phyloP scores from a whole-genome alignment of 2,329 filamentous ascomycete species.

The Lachnellula cervina region DNA sequence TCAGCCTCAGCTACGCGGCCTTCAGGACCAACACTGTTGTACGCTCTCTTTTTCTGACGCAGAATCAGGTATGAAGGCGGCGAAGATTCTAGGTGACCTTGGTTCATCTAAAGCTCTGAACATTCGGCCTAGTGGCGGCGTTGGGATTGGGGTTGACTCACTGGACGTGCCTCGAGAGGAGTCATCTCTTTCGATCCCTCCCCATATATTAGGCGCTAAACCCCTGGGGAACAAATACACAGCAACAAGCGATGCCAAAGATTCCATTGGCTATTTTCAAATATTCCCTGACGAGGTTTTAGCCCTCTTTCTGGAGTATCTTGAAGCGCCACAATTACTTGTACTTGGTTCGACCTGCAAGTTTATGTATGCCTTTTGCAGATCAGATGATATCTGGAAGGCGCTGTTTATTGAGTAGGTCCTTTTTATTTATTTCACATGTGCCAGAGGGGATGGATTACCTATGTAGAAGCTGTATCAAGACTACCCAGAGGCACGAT shows the following conservation, averaged over 20 bases:
- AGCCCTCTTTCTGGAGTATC: constrained; percentile 66
- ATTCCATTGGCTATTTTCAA: constrained; percentile 60
- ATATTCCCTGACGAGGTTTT: constrained; percentile 77
- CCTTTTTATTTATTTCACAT: constrained; percentile 1
- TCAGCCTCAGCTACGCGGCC: background rate
- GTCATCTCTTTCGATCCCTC: constrained; percentile 54
- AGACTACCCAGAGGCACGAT: too few species aligned
- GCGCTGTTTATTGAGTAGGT: constrained; percentile 78
- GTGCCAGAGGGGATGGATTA: background rate
- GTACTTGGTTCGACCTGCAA: constrained; percentile 73
- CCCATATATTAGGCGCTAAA: constrained; percentile 79
- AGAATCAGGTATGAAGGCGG: constrained; percentile 15
- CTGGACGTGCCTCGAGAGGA: constrained; percentile 35
- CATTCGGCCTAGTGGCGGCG: constrained; percentile 16
- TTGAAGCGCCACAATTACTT: constrained; percentile 60
- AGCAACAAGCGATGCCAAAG: constrained; percentile 60
- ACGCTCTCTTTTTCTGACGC: too few species aligned
- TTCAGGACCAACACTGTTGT: background rate
- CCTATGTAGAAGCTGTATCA: too few species aligned
- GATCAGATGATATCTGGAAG: constrained; percentile 87
- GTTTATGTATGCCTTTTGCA: constrained; percentile 79
- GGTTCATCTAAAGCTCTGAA: constrained; percentile 7
- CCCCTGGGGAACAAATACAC: constrained; percentile 80
- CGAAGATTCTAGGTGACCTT: constrained; percentile 14
- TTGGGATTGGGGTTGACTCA: constrained; percentile 16